Base-by-base conservation (phyloP, 2,329 filamentous ascomycete genomes). In the Uncinocarpus reesii region DNA sequence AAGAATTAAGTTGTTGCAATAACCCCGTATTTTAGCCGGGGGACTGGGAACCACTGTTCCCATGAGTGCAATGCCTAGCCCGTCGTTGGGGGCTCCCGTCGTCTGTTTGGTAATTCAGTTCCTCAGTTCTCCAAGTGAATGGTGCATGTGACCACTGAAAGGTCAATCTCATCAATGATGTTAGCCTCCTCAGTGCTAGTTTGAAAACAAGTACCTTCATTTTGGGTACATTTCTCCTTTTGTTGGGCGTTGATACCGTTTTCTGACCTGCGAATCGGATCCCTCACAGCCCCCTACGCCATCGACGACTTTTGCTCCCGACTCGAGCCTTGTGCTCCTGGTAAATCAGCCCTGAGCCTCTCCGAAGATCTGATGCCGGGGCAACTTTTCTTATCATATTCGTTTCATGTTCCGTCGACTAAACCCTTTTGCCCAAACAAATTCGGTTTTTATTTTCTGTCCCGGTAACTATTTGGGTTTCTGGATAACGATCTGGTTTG, bases 11-110 rank as follows among this genome's bases (percentile, higher is more conserved):
- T 23, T 38, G 43, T 31, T 46, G 43, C 43, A 31, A 28, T 34
- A 46, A 34, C 35, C 43, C 43, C 43, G 43, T 46, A 46, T 46
- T 38, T 31, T 37, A 15, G 18, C 6, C 21, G 43, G 32, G 34
- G 10, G 15, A 23, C 42, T 29, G 21, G n/a, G n/a, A n/a, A n/a
- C n/a, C 21, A 13, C n/a, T 24, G 13, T 15, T 16, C 18, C 32
- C 13, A 16, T 16, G 32, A 13, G 32, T 18, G 32, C 32, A 16
- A 16, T 13, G 18, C 18, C 32, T 16, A 16, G 8, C 4, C 32
- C 32, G n/a, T n/a, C n/a, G n/a, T n/a, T n/a, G n/a, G n/a, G n/a
- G n/a, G n/a, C n/a, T n/a, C n/a, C n/a, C n/a, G n/a, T n/a, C n/a
- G n/a, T n/a, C n/a, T n/a, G n/a, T n/a, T n/a, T n/a, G n/a, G n/a